Conservation (phyloP, 345 rosid species). For the Citrus medica region DNA sequence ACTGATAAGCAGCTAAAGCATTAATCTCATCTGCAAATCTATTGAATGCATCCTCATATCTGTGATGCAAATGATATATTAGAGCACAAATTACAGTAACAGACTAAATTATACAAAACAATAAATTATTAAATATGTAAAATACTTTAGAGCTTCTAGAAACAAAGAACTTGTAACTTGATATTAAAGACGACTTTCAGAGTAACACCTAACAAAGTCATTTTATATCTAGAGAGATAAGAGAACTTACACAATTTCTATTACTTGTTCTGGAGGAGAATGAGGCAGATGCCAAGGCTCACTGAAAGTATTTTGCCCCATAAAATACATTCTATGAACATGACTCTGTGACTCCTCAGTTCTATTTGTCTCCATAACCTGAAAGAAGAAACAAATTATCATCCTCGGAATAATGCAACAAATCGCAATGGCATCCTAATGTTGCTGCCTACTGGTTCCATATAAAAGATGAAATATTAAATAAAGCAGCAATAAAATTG, state of each 20-base stretch:
- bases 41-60: slow-evolving; percentile 85
- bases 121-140: neutral
- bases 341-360: slow-evolving; percentile 84
- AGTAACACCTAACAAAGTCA: neutral
- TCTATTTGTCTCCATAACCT: slow-evolving; percentile 92
- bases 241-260: slow-evolving; percentile 73
- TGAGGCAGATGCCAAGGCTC: slow-evolving; percentile 89
- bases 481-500: neutral
- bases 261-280: slow-evolving; percentile 81
- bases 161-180: neutral
- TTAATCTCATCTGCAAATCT: slow-evolving; percentile 91
- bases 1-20: slow-evolving; percentile 79
- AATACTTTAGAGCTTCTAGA: neutral
- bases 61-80: slow-evolving; percentile 24
- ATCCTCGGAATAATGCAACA: neutral
- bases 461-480: neutral
- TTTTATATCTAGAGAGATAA: neutral
- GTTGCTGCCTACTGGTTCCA: neutral
- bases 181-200: neutral
- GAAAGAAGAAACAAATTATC: slow-evolving; percentile 16
- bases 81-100: neutral
- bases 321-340: slow-evolving; percentile 82
- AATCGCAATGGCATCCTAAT: neutral
- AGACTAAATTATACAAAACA: neutral
- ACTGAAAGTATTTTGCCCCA: slow-evolving; percentile 87